Evolutionary conservation across 2,329 filamentous ascomycete species (phyloP).

Genomic region (Ophiostoma sp.): DNA sequence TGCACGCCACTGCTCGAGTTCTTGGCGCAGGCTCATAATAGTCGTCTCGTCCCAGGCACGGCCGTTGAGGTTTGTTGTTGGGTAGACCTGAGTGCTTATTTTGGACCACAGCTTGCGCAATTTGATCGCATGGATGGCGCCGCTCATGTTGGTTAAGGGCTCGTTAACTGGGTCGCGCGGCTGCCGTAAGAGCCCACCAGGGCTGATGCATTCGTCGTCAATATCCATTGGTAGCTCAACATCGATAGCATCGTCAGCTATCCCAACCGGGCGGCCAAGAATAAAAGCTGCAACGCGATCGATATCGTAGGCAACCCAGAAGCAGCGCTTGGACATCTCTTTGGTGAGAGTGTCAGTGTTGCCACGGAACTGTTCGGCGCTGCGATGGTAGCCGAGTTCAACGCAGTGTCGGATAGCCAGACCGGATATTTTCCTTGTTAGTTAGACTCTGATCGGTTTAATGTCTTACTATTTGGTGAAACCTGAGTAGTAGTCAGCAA

Average conservation of each 20-base stretch:
- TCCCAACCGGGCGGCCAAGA: conserved; percentile 31
- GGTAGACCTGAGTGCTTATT: conserved; percentile 31
- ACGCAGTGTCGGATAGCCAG: conserved; percentile 12
- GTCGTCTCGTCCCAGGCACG: conserved; percentile 7
- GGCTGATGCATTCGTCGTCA: conserved; percentile 32
- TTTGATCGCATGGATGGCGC: conserved; percentile 29
- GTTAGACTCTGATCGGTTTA: not conserved
- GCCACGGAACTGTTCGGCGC: conserved; percentile 13
- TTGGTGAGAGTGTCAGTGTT: conserved; percentile 22
- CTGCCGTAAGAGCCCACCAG: conserved; percentile 26
- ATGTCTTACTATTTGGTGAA: no score
- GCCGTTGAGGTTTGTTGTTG: conserved; percentile 10
- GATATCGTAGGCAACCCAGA: conserved; percentile 32
- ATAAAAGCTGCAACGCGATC: conserved; percentile 29
- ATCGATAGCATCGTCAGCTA: conserved; percentile 22
- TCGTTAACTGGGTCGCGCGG: conserved; percentile 24
- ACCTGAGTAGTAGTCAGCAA: no score
- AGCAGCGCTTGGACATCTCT: conserved; percentile 31
- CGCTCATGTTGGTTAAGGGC: conserved; percentile 32
- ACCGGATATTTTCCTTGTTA: not conserved
- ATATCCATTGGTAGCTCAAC: conserved; percentile 30
- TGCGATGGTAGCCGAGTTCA: conserved; percentile 16
- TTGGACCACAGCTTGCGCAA: conserved; percentile 33
- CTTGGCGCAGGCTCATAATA: conserved; percentile 28
- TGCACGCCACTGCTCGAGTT: conserved; percentile 31